These are phyloP conservation scores for Penicillium tannophilum DNA, from an alignment of 495 filamentous ascomycete genomes.

Conservation along the genomic window DNA sequence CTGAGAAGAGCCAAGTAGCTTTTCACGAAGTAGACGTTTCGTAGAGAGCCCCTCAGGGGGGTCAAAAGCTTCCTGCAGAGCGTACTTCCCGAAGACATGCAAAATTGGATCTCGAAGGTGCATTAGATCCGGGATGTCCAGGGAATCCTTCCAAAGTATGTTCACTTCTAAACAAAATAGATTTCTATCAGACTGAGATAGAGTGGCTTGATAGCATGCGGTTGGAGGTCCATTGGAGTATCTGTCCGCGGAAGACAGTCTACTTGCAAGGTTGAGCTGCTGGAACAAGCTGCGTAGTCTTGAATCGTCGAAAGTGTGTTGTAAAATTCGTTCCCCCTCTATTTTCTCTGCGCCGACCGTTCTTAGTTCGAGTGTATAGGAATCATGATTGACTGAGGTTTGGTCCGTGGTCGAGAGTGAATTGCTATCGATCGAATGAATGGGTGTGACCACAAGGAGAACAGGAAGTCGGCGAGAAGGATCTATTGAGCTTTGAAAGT, in stretches of 20 bases:
- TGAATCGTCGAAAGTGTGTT: conserved; percentile 20
- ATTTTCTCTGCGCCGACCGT: conserved; percentile 10
- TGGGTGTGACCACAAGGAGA: not conserved
- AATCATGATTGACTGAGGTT: conserved; percentile 1
- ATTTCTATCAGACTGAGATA: conserved; percentile 21
- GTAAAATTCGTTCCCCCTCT: conserved; percentile 18
- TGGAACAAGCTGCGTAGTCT: conserved; percentile 21
- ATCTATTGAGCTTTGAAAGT: not conserved
- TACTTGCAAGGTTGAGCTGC: conserved; percentile 24
- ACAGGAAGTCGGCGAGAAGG: conserved; percentile 23
- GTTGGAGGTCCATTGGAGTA: conserved; percentile 24
- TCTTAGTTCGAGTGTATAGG: conserved; percentile 24
- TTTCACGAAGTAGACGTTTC: conserved; percentile 14
- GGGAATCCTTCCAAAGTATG: conserved; percentile 44
- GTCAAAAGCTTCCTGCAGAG: conserved; percentile 23
- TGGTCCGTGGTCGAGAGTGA: not conserved
- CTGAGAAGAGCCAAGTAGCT: conserved; percentile 13
- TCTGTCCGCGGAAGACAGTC: conserved; percentile 30
- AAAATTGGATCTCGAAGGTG: conserved; percentile 22
- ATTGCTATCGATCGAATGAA: not conserved
- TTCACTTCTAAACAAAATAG: conserved; percentile 32
- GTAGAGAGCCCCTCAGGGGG: not conserved
- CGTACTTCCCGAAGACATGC: conserved; percentile 35
- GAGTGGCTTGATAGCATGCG: conserved; percentile 39
- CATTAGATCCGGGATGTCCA: conserved; percentile 28